These are phyloP conservation scores for Pichia nakasei DNA, from an alignment of 805 yeast genomes.

Conservation along the genomic window DNA sequence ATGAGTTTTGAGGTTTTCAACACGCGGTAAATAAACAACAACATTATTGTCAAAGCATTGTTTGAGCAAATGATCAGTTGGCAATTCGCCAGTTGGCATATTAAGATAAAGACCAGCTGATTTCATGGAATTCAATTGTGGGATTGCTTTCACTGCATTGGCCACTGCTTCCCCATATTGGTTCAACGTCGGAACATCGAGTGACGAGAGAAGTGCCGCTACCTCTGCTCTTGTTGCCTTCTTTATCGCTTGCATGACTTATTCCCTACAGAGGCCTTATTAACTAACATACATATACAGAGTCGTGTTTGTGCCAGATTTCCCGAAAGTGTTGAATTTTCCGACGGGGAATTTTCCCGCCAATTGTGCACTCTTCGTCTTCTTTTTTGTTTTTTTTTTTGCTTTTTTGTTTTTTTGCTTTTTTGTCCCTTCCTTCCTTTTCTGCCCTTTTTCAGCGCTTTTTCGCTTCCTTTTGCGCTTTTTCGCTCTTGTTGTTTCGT, in stretches of 20 bases:
- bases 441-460: too few species aligned
- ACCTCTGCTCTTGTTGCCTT: neutral
- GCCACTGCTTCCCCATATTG: slow-evolving; percentile 1
- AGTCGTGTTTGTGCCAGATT: too few species aligned
- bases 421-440: too few species aligned
- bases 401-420: too few species aligned
- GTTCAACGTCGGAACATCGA: neutral
- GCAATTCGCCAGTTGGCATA: slow-evolving; percentile 65
- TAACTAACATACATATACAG: too few species aligned
- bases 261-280: too few species aligned
- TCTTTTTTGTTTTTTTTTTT: too few species aligned
- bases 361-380: too few species aligned
- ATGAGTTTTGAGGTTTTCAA: slow-evolving; percentile 24
- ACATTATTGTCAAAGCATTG: slow-evolving; percentile 41
- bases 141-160: slow-evolving; percentile 1
- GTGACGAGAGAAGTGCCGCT: neutral
- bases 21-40: slow-evolving; percentile 48
- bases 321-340: too few species aligned
- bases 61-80: slow-evolving; percentile 47
- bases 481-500: too few species aligned
- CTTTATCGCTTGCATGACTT: neutral
- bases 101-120: slow-evolving; percentile 64
- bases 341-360: too few species aligned
- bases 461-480: too few species aligned
- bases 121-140: slow-evolving; percentile 34